These are phyloP conservation scores for Daldinia decipiens DNA, from an alignment of 495 filamentous ascomycete genomes.

Conservation along the genomic window DNA sequence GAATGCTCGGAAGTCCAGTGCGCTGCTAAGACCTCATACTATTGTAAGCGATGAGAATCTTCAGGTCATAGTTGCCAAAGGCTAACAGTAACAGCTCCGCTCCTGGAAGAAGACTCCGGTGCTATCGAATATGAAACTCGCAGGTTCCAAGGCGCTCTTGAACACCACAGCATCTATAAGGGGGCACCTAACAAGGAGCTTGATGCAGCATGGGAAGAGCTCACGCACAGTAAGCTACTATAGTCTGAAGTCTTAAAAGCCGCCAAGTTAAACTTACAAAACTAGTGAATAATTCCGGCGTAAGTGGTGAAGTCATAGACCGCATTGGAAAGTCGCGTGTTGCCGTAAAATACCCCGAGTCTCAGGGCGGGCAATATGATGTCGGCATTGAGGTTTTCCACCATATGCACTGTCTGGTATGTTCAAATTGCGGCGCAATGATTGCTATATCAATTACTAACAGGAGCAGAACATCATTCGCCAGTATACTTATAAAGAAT, in stretches of 20 bases:
- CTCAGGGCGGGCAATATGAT: slow-evolving; percentile 20
- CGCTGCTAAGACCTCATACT: slow-evolving; percentile 14
- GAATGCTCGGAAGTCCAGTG: slow-evolving; percentile 16
- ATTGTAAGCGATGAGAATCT: neutral
- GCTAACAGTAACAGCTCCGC: neutral
- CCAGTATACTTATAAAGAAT: neutral
- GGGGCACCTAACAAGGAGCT: slow-evolving; percentile 21
- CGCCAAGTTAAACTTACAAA: neutral
- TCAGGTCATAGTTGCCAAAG: neutral
- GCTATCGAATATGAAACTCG: slow-evolving; percentile 19
- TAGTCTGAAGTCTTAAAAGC: neutral
- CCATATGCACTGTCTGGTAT: slow-evolving; percentile 22
- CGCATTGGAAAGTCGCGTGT: slow-evolving; percentile 17
- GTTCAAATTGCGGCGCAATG: neutral
- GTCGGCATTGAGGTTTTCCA: slow-evolving; percentile 21
- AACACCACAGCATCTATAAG: slow-evolving; percentile 17
- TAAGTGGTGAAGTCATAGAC: neutral
- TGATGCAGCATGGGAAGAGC: slow-evolving; percentile 13
- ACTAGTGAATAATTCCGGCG: slow-evolving; percentile 1
- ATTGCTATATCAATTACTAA: neutral
- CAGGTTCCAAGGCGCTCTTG: slow-evolving; percentile 17
- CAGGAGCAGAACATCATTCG: neutral
- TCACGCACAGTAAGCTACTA: neutral
- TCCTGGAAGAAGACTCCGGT: slow-evolving; percentile 9
- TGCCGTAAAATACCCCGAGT: slow-evolving; percentile 17